Conservation (phyloP, 108 stramenopile species). For the Seminavis robusta region DNA sequence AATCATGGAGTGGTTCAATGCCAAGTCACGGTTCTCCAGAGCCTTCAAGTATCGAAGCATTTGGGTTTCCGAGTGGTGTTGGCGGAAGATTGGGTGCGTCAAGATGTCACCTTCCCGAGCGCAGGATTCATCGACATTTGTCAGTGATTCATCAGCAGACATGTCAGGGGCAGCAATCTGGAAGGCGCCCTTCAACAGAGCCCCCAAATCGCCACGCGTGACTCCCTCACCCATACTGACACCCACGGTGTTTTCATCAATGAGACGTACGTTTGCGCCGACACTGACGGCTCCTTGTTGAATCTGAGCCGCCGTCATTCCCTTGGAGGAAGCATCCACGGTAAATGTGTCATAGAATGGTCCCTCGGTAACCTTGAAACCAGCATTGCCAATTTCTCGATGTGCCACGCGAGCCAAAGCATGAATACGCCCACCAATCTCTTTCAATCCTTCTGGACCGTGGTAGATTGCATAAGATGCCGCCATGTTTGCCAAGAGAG, state of each 20-base stretch:
- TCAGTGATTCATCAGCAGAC: conserved; percentile 68
- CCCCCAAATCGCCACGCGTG: conserved; percentile 72
- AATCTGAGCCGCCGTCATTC: conserved; percentile 71
- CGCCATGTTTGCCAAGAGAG: conserved; percentile 98
- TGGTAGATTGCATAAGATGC: conserved; percentile 99
- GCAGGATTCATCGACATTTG: conserved; percentile 47
- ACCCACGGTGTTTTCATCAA: conserved; percentile 86
- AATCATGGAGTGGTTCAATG: conserved; percentile 98
- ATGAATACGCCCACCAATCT: conserved; percentile 88
- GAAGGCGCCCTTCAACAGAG: conserved; percentile 75
- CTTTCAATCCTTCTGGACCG: conserved; percentile 92
- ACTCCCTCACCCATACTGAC: conserved; percentile 95
- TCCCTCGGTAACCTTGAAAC: conserved; percentile 57
- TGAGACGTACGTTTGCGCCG: conserved; percentile 90
- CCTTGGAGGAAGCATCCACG: conserved; percentile 68
- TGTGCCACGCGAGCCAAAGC: conserved; percentile 79
- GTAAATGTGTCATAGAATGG: conserved; percentile 96
- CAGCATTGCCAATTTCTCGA: conserved; percentile 73
- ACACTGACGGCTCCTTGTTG: conserved; percentile 70
- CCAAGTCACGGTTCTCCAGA: conserved; percentile 95
- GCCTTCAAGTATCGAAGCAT: conserved; percentile 97
- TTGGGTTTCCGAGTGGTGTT: conserved; percentile 94
- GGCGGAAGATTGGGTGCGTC: conserved; percentile 95
- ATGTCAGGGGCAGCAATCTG: conserved; percentile 62
- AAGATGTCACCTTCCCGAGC: conserved; percentile 80